These are phyloP conservation scores for Hygrocybe punicea DNA, from an alignment of 768 basidiomycete species.

Conservation along the genomic window DNA sequence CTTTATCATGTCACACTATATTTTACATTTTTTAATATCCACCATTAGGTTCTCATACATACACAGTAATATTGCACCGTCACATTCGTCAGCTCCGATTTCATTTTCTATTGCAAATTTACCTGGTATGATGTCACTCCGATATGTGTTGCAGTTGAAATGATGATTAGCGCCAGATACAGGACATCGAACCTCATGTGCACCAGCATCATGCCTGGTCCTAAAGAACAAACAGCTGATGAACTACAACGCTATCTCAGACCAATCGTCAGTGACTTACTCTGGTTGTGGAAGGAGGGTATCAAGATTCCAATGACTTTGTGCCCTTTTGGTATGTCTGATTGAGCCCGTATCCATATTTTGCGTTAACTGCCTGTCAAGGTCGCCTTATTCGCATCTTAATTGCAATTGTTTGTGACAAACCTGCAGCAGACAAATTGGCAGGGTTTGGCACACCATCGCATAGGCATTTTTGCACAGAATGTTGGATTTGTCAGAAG, in stretches of 20 bases:
- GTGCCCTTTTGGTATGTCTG: slow-evolving; percentile 29
- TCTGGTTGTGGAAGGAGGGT: slow-evolving; percentile 21
- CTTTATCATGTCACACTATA: neutral
- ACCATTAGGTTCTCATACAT: slow-evolving; percentile 35
- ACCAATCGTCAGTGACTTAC: slow-evolving; percentile 25
- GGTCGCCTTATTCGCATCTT: slow-evolving; percentile 24
- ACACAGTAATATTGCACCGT: slow-evolving; percentile 32
- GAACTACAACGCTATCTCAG: slow-evolving; percentile 26
- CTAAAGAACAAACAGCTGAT: slow-evolving; percentile 25
- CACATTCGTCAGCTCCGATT: slow-evolving; percentile 29
- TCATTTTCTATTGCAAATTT: neutral
- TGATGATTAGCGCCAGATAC: slow-evolving; percentile 15
- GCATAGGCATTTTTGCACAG: slow-evolving; percentile 34
- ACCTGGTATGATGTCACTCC: neutral
- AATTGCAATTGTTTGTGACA: slow-evolving; percentile 35
- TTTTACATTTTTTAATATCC: too few species aligned
- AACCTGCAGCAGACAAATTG: slow-evolving; percentile 38
- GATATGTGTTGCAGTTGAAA: too few species aligned
- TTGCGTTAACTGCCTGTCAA: too few species aligned
- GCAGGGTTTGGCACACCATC: slow-evolving; percentile 28
- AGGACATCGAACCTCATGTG: slow-evolving; percentile 23
- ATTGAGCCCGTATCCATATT: neutral
- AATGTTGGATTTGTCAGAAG: slow-evolving; percentile 28
- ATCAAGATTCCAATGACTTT: slow-evolving; percentile 19
- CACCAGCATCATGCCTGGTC: slow-evolving; percentile 26